A percentile compares a stretch with the other conserved stretches of the same genome.
Conservation (phyloP, 2,329 filamentous ascomycete species). For the Alternaria conjuncta region DNA sequence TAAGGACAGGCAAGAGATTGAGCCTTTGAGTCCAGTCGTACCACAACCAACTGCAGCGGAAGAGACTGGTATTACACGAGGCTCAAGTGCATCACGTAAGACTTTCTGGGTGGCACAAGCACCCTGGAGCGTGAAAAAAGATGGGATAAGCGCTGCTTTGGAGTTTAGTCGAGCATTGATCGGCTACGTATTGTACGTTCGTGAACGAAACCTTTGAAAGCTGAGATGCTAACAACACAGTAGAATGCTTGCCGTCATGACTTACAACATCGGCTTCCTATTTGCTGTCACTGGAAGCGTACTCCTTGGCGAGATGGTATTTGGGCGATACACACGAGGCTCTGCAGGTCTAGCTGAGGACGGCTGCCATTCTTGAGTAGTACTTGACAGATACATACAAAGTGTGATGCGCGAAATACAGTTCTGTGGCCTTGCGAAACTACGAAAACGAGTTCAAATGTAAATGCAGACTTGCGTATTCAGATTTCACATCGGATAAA, state of each 20-base stretch:
- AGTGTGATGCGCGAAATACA: neutral
- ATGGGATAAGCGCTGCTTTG: slow-evolving; percentile 26
- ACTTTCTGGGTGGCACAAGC: slow-evolving; percentile 27
- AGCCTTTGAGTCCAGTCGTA: slow-evolving; percentile 23
- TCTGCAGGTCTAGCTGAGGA: slow-evolving; percentile 30
- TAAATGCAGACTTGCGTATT: neutral
- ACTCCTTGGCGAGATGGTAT: slow-evolving; percentile 35
- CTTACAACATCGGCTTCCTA: slow-evolving; percentile 41
- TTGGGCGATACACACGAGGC: slow-evolving; percentile 34
- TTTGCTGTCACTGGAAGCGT: slow-evolving; percentile 40
- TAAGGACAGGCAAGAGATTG: slow-evolving; percentile 17
- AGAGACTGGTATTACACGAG: neutral
- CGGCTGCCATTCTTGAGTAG: slow-evolving; percentile 31
- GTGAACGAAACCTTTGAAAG: neutral
- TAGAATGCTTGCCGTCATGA: slow-evolving; percentile 44
- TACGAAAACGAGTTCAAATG: neutral
- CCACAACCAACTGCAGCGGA: neutral
- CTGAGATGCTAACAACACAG: neutral
- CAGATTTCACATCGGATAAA: neutral
- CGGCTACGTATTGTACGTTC: slow-evolving; percentile 37
- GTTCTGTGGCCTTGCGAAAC: neutral
- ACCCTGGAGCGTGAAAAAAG: slow-evolving; percentile 27
- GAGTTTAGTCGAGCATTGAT: slow-evolving; percentile 36
- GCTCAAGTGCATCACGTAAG: neutral
- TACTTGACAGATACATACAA: neutral